Evolutionary conservation across 169 alveolate genomes (phyloP), one percentile per base, ranked within the genome.

Genomic region (Plasmodium ovale): DNA sequence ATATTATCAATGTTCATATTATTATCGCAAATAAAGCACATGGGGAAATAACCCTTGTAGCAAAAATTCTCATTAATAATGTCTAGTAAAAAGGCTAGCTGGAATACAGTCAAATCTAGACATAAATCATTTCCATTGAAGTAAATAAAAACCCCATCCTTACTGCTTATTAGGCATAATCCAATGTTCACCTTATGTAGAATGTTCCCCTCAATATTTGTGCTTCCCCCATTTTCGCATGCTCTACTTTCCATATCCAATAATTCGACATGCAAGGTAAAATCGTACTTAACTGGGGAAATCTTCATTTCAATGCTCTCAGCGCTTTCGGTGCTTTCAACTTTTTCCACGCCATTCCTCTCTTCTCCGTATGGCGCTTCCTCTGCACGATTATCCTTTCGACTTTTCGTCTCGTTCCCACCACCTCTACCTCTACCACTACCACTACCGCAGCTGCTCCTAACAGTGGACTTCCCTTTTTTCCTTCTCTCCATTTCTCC

Each of bases 191-290:
- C 73, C 44, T 85, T 85, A 23, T 85, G 85, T 69, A 85, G 44
- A 14, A 85, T 85, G 23, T 85, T 56, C 31, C 91, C 91, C 16
- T 85, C 67, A 9, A 85, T 69, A 62, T 85, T 85, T 47, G 29
- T 85, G 27, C 91, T 85, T 23, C 91, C 91, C 16, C 91, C 91
- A 70, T 85, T 85, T 70, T 85, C 91, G 69, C 91, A 85, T 0
- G 91, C 91, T 29, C 31, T 59, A 69, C 91, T 35, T 85, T 85
- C 87, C 31, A 85, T 58, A 51, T 69, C 71, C 58, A 70, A 23
- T 54, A 85, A 33, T 42, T 85, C 91, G 10, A 85, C 71, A 69
- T 85, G 69, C 39, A 85, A 71, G 0, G 91, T 85, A 85, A 85
- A 85, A 85, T 85, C 74, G 39, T 68, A 85, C 14, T 64, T 82